phyloP scores from a whole-genome alignment of 1,284 basidiomycete species.

The Leccinum pseudoinsigne region DNA sequence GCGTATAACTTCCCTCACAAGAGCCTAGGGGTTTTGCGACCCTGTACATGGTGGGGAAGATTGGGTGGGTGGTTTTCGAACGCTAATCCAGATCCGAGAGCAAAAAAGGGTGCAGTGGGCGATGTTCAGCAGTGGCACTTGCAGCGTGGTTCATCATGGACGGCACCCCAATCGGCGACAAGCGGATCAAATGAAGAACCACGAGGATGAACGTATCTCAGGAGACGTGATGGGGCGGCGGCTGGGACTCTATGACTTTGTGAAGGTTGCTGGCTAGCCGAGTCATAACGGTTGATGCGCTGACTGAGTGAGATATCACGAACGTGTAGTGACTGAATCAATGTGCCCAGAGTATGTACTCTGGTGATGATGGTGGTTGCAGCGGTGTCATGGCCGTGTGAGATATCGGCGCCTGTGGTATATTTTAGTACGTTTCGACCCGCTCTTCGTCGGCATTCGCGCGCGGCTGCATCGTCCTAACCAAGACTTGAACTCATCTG shows the following conservation, averaged over 20 bases:
- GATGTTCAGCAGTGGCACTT: not conserved
- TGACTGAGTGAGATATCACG: too few species aligned
- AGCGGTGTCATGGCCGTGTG: not conserved
- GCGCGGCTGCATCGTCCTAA: slow-evolving; percentile 1
- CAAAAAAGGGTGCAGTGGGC: not conserved
- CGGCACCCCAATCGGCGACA: not conserved
- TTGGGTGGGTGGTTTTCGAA: not conserved
- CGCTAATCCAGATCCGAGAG: slow-evolving; percentile 2
- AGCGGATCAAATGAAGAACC: slow-evolving; percentile 22
- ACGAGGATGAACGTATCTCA: slow-evolving; percentile 9
- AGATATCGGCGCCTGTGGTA: not conserved
- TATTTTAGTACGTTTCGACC: not conserved
- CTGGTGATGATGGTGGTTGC: too few species aligned
- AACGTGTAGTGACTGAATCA: not conserved
- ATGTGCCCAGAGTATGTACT: too few species aligned
- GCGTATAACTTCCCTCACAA: not conserved
- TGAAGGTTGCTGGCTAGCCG: not conserved
- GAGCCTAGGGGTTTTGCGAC: not conserved
- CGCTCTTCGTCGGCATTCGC: not conserved
- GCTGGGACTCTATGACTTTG: not conserved
- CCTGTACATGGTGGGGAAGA: not conserved
- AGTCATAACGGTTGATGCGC: too few species aligned
- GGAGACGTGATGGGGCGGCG: slow-evolving; percentile 9
- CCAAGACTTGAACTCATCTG: not conserved
- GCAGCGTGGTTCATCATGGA: slow-evolving; percentile 12